phyloP scores from a whole-genome alignment of 108 stramenopile genomes.

The Tribonema minus region DNA sequence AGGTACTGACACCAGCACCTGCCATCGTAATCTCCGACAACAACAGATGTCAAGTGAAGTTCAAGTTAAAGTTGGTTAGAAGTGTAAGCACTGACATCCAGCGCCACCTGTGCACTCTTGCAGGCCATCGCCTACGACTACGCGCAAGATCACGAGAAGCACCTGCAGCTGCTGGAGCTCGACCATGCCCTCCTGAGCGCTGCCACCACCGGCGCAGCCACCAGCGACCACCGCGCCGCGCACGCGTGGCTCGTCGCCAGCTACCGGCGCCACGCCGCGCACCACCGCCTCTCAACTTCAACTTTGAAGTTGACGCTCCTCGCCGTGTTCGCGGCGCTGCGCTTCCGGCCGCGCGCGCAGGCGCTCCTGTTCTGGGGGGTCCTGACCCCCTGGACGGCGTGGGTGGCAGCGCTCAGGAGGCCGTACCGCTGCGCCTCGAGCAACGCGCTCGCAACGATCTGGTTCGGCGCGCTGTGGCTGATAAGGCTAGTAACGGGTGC shows the following conservation, averaged over 20 bases:
- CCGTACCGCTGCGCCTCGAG: too few relatives aligned
- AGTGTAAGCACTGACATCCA: too few relatives aligned
- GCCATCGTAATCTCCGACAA: too few relatives aligned
- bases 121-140: too few relatives aligned
- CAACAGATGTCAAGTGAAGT: too few relatives aligned
- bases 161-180: conserved; percentile 1
- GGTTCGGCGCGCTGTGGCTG: too few relatives aligned
- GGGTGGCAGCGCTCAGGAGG: too few relatives aligned
- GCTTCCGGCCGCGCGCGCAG: not conserved
- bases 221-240: conserved; percentile 5
- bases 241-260: conserved; percentile 33
- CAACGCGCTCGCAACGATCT: too few relatives aligned
- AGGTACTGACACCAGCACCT: too few relatives aligned
- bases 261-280: conserved; percentile 25
- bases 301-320: conserved; percentile 15
- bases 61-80: too few relatives aligned
- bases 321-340: conserved; percentile 6
- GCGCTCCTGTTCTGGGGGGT: conserved; percentile 38
- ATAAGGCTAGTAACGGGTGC: too few relatives aligned
- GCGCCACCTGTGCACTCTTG: too few relatives aligned
- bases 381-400: conserved; percentile 11
- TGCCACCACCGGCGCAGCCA: not conserved
- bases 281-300: not conserved
- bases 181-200: not conserved
- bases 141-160: conserved; percentile 19